A percentile compares a stretch with the other conserved stretches of the same genome.
These are phyloP conservation scores for Knoxdaviesia capensis DNA, from an alignment of 2,329 filamentous ascomycete genomes.

Conservation along the genomic window DNA sequence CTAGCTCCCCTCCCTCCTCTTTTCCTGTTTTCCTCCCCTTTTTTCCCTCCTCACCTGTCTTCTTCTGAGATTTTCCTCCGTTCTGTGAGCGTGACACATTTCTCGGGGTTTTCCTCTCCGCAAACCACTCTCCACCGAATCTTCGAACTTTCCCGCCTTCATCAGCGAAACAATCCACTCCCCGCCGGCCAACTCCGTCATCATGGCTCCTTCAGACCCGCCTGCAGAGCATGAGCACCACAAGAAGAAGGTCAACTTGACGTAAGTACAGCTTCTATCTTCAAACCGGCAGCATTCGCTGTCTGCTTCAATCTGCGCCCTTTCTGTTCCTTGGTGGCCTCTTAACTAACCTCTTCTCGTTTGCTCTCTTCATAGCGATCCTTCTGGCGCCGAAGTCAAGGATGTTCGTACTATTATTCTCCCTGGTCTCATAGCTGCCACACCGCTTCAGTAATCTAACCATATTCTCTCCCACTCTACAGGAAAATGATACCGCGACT, in stretches of 20 bases:
- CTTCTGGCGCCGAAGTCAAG: conserved; percentile 74
- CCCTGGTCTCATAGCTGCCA: neutral
- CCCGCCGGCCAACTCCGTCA: conserved; percentile 15
- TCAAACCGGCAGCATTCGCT: neutral
- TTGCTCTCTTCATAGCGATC: conserved; percentile 38
- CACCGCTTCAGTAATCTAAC: conserved; percentile 7
- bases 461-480: conserved; percentile 14
- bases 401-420: conserved; percentile 34
- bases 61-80: conserved; percentile 1
- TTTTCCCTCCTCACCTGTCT: conserved; percentile 1
- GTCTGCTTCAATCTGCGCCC: neutral
- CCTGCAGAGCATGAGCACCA: conserved; percentile 41
- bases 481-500: conserved; percentile 83
- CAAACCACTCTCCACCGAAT: conserved; percentile 1
- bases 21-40: neutral
- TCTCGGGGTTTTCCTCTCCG: neutral
- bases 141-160: neutral
- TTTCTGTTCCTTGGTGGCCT: conserved; percentile 1
- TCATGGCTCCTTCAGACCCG: conserved; percentile 38
- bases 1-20: neutral
- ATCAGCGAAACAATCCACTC: neutral
- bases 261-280: conserved; percentile 30
- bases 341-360: conserved; percentile 14
- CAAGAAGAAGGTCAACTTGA: conserved; percentile 70
- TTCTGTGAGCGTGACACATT: conserved; percentile 5